Base-by-base conservation (phyloP, 2,329 filamentous ascomycete genomes). In the Aureobasidium sp. region DNA sequence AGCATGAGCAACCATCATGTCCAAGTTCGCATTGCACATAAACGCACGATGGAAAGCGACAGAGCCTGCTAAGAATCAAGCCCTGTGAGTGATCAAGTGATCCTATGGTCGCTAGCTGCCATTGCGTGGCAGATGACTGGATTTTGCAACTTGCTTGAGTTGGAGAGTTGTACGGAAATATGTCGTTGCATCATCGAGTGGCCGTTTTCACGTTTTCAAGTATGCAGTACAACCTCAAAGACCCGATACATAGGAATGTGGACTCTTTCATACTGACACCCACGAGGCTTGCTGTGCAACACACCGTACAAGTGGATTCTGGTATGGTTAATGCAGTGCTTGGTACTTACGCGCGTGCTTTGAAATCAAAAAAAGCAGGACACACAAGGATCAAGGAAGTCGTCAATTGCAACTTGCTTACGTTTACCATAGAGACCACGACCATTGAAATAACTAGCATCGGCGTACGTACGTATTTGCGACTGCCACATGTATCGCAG, bases 181-280 rank as follows among this genome's bases (percentile, higher is more conserved):
- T 14, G 41, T 41, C 48, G 37, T n/a, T 10, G 37, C 37, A 51
- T 41, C 37, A 51, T 51, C 32, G 48, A 41, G n/a, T 41, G 5
- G 25, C 22, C 24, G n/a, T 30, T 29, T 24, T 41, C 37, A 34
- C 48, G 37, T 41, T 41, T 24, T 48, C 6, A 35, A 3, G 10
- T 17, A 21, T 22, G 45, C 29, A 24, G 41, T 45, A 29, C 29
- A 45, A 45, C 41, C 41, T 45, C 8, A 41, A 25, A 6, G 48
- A 25, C 48, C 48, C 48, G 48, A 41, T 27, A 40, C 25, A 41
- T 32, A 40, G 48, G 48, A 41, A 51, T 51, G 48, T 37, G 48
- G 48, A n/a, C 41, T n/a, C 14, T 30, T 16, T 39, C 14, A 49
- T 39, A 21, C 10, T 6, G 16, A 39, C 45, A 49, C 24, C 24